Conservation (phyloP, 176 grass and related monocot genomes). For the Musa troglodytarum region DNA sequence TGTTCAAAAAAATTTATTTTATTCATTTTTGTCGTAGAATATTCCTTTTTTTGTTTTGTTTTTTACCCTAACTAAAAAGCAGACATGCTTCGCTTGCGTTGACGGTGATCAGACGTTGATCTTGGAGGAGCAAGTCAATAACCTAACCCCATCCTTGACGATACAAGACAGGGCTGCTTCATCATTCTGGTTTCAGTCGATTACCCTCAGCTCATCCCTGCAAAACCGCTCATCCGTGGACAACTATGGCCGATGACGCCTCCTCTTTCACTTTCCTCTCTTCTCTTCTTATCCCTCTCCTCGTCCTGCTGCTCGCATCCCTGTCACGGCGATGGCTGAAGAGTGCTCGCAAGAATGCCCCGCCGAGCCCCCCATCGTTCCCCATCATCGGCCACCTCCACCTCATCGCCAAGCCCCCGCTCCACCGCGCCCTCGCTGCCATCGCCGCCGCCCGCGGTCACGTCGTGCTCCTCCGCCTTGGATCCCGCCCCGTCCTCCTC, state of each 20-base stretch:
- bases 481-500: slow-evolving; percentile 19
- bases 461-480: slow-evolving; percentile 16
- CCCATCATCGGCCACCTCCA: slow-evolving; percentile 27
- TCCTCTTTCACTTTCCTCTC: neutral
- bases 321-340: neutral
- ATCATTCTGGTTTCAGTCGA: too few relatives aligned
- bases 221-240: too few relatives aligned
- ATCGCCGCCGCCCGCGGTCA: slow-evolving; percentile 14
- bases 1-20: too few relatives aligned
- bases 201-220: too few relatives aligned
- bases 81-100: too few relatives aligned
- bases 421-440: slow-evolving; percentile 17
- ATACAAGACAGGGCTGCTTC: too few relatives aligned
- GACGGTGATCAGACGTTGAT: too few relatives aligned
- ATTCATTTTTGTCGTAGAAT: too few relatives aligned
- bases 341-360: neutral
- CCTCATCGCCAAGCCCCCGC: neutral
- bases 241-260: neutral
- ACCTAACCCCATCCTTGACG: too few relatives aligned
- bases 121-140: too few relatives aligned
- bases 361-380: slow-evolving; percentile 10
- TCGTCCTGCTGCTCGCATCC: neutral
- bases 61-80: too few relatives aligned
- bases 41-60: too few relatives aligned
- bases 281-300: neutral